Base-by-base conservation (phyloP, 2,329 filamentous ascomycete species). In the Hypocrella siamensis region DNA sequence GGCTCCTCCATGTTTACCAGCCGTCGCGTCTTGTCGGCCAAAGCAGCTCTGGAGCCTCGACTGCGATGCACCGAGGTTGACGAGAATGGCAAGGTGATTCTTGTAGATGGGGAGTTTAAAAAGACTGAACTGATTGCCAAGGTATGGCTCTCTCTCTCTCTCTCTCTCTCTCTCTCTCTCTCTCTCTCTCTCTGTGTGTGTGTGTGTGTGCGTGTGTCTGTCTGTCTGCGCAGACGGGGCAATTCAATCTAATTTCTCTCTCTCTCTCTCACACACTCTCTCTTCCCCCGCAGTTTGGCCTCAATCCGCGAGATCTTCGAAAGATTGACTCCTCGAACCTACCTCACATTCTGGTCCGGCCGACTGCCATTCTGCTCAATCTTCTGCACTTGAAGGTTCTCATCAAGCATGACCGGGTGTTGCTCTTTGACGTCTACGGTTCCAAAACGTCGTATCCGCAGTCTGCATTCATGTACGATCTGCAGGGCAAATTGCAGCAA, bases 281-380 rank as follows among this genome's bases (percentile, higher is more conserved):
- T n/a, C n/a, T 16, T 34, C 30, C 26, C 37, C 27, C 10, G 36
- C 42, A 88, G 81, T 94, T 93, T 51, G 86, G 86, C 26, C 69
- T 96, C 17, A 69, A 94, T 30, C 88, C 90, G 34, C 86, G 90
- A 38, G 90, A 98, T 61, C 65, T 98, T 35, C 81, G 90, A 46
- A 98, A 98, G 58, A 94, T 98, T 48, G 90, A 98, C 53, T 94
- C 86, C 11, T 93, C 84, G 36, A 82, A 92, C 38, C 71, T 98
- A 16, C 90, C 90, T 7, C 86, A 94, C 48, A 96, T 98, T 35
- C 76, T 96, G 41, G 77, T 98, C 40, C 84, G 90, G 21, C 85
- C 84, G 6, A 86, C 81, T 6, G 84, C 88, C 4, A 96, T 98
- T 40, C 67, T 98, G 2, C 80, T 98, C 44, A 98, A 96, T 49